Conservation (phyloP, 2,329 filamentous ascomycete genomes). For the Phoma sp. region DNA sequence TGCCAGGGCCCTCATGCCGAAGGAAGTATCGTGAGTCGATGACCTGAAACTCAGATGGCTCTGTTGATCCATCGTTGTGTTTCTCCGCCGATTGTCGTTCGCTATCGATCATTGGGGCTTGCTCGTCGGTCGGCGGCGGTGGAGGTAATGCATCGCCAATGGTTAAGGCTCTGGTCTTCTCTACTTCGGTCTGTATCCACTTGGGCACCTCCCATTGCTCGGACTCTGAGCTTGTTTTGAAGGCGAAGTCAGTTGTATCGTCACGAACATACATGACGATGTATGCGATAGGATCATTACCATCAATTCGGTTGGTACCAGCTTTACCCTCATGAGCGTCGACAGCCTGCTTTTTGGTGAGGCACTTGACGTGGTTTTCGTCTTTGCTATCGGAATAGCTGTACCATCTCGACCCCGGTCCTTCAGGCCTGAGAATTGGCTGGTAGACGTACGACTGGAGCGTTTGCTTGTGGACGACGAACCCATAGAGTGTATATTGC, state of each 20-base stretch:
- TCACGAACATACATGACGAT: slow-evolving; percentile 64
- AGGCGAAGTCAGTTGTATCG: slow-evolving; percentile 50
- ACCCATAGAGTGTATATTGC: slow-evolving; percentile 65
- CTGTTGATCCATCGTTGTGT: slow-evolving; percentile 6
- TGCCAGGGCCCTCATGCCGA: slow-evolving; percentile 47
- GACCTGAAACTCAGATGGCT: slow-evolving; percentile 38
- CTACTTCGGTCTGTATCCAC: slow-evolving; percentile 45
- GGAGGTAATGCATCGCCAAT: slow-evolving; percentile 24
- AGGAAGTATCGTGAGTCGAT: slow-evolving; percentile 45
- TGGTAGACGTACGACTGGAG: slow-evolving; percentile 67
- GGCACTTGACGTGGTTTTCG: slow-evolving; percentile 63
- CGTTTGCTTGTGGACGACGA: slow-evolving; percentile 66
- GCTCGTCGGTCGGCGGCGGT: slow-evolving; percentile 11
- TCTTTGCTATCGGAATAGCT: slow-evolving; percentile 63
- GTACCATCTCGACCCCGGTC: slow-evolving; percentile 65
- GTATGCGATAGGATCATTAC: slow-evolving; percentile 61
- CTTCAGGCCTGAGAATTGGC: slow-evolving; percentile 65
- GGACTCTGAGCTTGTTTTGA: slow-evolving; percentile 54
- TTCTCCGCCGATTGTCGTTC: slow-evolving; percentile 3
- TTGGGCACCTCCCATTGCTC: slow-evolving; percentile 57
- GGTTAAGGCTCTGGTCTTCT: slow-evolving; percentile 29
- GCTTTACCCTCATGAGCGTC: slow-evolving; percentile 59
- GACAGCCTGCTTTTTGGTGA: slow-evolving; percentile 64
- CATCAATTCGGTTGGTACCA: slow-evolving; percentile 46
- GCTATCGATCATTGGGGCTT: slow-evolving; percentile 6